A percentile compares a stretch with the other conserved stretches of the same genome.
These are phyloP conservation scores for Lupinus albus DNA, from an alignment of 306 rosid genomes.

Conservation along the genomic window DNA sequence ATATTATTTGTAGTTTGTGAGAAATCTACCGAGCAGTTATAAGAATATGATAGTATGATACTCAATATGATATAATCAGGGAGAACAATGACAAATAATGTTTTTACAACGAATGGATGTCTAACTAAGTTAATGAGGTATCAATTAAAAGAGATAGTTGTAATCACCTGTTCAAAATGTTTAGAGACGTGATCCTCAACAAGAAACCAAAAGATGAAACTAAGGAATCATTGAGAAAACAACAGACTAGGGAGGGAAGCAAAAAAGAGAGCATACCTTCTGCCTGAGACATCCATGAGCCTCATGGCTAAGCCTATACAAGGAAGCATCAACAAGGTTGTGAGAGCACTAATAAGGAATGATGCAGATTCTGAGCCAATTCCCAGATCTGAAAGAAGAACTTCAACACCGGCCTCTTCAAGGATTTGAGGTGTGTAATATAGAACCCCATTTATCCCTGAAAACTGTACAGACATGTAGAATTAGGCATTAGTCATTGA, in stretches of 20 bases:
- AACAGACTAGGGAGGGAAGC: not conserved
- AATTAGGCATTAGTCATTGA: slow-evolving; percentile 28
- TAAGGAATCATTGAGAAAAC: slow-evolving; percentile 5
- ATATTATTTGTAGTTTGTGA: not conserved
- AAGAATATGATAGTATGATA: not conserved
- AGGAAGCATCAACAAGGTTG: slow-evolving; percentile 87
- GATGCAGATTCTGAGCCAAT: slow-evolving; percentile 66
- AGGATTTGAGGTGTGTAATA: slow-evolving; percentile 93
- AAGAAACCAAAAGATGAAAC: not conserved
- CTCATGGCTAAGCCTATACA: slow-evolving; percentile 69
- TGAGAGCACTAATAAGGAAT: slow-evolving; percentile 73
- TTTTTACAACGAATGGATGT: not conserved
- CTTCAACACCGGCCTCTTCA: slow-evolving; percentile 78
- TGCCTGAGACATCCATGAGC: slow-evolving; percentile 76
- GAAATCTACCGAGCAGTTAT: not conserved
- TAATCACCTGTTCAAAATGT: slow-evolving; percentile 2
- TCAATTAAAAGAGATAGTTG: not conserved
- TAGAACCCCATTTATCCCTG: slow-evolving; percentile 85
- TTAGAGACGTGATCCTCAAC: slow-evolving; percentile 5
- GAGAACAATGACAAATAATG: not conserved
- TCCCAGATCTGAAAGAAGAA: slow-evolving; percentile 67
- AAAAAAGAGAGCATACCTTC: slow-evolving; percentile 51
- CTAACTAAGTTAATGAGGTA: not conserved
- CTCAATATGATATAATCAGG: not conserved
- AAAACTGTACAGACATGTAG: slow-evolving; percentile 55